Conservation (phyloP, 2,329 filamentous ascomycete genomes). For the Botryotinia calthae region DNA sequence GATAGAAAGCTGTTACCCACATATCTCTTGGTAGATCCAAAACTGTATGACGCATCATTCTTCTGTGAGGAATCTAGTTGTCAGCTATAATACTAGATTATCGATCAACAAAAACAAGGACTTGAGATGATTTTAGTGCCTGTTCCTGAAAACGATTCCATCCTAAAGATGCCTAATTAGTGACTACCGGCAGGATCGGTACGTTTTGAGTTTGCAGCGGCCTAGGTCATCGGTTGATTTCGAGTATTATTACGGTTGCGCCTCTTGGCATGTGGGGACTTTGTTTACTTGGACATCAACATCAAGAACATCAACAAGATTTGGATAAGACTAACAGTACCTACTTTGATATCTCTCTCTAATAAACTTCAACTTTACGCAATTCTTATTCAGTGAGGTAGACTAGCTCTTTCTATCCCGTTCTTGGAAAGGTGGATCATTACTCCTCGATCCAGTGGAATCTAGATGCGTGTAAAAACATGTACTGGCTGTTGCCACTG, state of each 20-base stretch:
- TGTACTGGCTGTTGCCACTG: background rate
- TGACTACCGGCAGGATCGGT: background rate
- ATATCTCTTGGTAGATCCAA: conserved; percentile 8
- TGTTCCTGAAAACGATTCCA: background rate
- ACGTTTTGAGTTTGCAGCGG: conserved; percentile 7
- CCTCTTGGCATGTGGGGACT: background rate
- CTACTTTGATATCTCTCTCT: background rate
- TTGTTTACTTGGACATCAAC: background rate
- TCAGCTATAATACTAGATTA: too few species aligned
- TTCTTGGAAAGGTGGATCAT: background rate
- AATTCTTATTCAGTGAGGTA: background rate
- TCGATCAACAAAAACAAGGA: background rate
- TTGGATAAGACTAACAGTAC: background rate
- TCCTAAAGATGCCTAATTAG: background rate
- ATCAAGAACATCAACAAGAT: background rate
- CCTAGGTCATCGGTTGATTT: background rate
- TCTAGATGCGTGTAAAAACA: background rate
- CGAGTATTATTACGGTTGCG: background rate
- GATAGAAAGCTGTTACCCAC: background rate
- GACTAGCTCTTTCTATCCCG: background rate
- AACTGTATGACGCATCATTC: conserved; percentile 2
- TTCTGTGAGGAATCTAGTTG: background rate
- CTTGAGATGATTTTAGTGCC: background rate
- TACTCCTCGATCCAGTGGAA: background rate
- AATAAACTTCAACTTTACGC: background rate